Percentiles rank a stretch among this genome's conserved stretches.
Evolutionary conservation across 257 asterid species (phyloP).

Genomic region (Perilla frutescens): DNA sequence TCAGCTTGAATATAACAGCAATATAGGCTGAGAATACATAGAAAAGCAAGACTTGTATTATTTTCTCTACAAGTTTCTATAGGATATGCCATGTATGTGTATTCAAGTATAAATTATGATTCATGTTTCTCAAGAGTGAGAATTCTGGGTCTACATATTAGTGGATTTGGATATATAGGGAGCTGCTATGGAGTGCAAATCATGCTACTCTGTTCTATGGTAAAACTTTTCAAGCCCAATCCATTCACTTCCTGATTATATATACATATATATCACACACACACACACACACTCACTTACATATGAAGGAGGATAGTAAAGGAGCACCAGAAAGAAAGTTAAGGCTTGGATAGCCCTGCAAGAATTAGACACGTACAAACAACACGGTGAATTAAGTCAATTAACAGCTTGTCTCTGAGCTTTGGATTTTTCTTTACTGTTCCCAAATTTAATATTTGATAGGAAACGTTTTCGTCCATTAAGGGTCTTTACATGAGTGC

Average conservation of each 20-base stretch:
- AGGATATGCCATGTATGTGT: background rate
- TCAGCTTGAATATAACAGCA: constrained; percentile 9
- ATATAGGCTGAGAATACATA: constrained; percentile 12
- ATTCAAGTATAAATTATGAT: background rate
- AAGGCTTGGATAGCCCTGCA: constrained; percentile 15
- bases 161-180: background rate
- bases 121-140: background rate
- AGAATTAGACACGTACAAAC: constrained; percentile 7
- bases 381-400: constrained; percentile 43
- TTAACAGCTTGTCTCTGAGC: constrained; percentile 99
- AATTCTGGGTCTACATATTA: background rate
- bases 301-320: constrained; percentile 1
- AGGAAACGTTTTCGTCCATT: constrained; percentile 91
- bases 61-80: constrained; percentile 9
- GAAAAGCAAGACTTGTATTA: constrained; percentile 16
- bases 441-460: constrained; percentile 85
- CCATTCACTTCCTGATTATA: constrained; percentile 19
- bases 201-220: background rate
- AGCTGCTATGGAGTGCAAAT: background rate
- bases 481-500: constrained; percentile 84
- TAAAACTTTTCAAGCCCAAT: constrained; percentile 13
- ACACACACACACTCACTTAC: background rate
- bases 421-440: constrained; percentile 81
- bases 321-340: constrained; percentile 2
- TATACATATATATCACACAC: too few relatives aligned